Base-by-base conservation (phyloP, 2,329 filamentous ascomycete genomes). In the Cyclaneusma minus region DNA sequence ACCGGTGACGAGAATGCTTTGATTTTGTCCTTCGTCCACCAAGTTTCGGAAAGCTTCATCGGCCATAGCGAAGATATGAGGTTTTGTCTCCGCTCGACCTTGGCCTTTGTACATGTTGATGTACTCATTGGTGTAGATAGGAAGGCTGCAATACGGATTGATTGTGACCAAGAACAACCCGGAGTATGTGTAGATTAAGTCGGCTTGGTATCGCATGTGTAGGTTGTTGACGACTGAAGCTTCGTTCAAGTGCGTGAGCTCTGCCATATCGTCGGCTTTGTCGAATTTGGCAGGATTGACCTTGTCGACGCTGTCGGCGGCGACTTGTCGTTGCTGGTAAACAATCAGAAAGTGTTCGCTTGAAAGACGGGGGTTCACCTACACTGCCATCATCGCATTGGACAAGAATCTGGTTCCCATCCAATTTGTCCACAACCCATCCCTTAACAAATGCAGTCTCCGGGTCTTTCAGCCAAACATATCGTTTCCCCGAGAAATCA, bases 221-320 rank as follows among this genome's bases (percentile, higher is more conserved):
- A 98, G 66, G 48, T 98, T 98, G 56, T 98, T 85, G 27, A 98
- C 85, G 27, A 98, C 89, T 0, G 89, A 95, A 13, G 87, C 81
- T 56, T 98, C 89, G 54, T 98, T 98, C 36, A 98, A 61, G 52
- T 98, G 89, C 5, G 89, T 98, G 45, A 98, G 66, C 51, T 98
- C 89, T 13, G 91, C 89, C 89, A 98, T 98, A 52, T 98, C 91
- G 56, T 91, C 84, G 37, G 87, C 87, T 55, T 94, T 98, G 66
- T 98, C 89, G 56, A 98, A 98, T 51, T 98, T 98, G 45, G 87
- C 87, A 24, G 89, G 89, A 54, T 98, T 98, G 59, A 98, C 91
- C 55, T 94, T 95, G 62, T 98, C 91, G 39, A 94, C 84, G 42
- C 73, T 78, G 42, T 95, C 85, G 27, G 68, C 57, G 38, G 87